Evolutionary conservation across 2,329 filamentous ascomycete genomes (phyloP).

Genomic region (Colletotrichum sp.): DNA sequence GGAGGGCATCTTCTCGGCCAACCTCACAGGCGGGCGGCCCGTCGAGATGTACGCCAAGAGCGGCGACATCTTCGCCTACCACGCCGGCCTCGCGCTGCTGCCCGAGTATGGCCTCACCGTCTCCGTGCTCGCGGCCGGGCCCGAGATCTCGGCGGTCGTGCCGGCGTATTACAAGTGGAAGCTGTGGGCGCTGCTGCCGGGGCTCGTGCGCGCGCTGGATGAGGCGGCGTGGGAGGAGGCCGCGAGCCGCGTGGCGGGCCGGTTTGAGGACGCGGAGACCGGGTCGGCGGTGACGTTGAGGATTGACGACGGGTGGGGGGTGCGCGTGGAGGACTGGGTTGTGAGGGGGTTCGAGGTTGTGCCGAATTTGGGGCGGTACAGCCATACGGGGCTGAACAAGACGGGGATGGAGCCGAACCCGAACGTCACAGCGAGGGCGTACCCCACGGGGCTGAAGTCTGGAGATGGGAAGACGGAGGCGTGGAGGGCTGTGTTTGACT

Average conservation of each 20-base stretch:
- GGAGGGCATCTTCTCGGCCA: constrained; percentile 48
- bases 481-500: constrained; percentile 38
- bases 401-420: background rate
- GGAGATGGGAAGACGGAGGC: constrained; percentile 21
- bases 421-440: constrained; percentile 23
- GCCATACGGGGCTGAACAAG: background rate
- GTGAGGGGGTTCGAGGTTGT: constrained; percentile 46
- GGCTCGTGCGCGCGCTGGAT: constrained; percentile 46
- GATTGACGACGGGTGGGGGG: constrained; percentile 41
- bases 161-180: constrained; percentile 13
- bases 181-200: constrained; percentile 28
- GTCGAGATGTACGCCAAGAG: constrained; percentile 53
- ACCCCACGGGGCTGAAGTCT: constrained; percentile 8
- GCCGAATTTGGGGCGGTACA: constrained; percentile 34
- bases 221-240: constrained; percentile 43
- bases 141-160: constrained; percentile 14
- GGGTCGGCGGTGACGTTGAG: constrained; percentile 44
- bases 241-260: constrained; percentile 34
- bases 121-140: constrained; percentile 40
- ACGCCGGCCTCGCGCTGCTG: constrained; percentile 42
- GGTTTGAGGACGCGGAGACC: constrained; percentile 38
- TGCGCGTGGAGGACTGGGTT: constrained; percentile 41
- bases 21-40: constrained; percentile 40
- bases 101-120: constrained; percentile 51
- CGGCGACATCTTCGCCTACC: constrained; percentile 47